Evolutionary conservation across 805 yeast genomes (phyloP).

Genomic region (Lachancea nothofagi): DNA sequence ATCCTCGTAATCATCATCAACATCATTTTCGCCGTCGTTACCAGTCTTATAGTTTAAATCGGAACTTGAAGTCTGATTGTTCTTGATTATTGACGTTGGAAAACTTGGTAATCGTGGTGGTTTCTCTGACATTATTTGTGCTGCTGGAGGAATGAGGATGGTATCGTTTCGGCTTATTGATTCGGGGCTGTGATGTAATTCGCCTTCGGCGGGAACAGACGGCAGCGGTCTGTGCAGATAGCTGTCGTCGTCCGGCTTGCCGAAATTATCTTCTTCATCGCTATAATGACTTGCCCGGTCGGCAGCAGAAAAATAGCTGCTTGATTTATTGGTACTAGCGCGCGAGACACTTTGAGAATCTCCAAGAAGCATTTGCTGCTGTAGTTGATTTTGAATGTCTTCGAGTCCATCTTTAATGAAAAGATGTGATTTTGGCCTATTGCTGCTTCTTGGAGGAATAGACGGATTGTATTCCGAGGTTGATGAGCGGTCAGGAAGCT

Average conservation of each 20-base stretch:
- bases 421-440: constrained; percentile 29
- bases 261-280: constrained; percentile 7
- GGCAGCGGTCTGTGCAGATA: constrained; percentile 25
- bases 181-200: constrained; percentile 2
- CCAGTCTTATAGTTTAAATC: neutral
- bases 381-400: constrained; percentile 18
- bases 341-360: constrained; percentile 6
- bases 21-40: neutral
- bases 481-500: constrained; percentile 22
- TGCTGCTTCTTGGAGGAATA: constrained; percentile 31
- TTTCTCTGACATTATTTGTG: neutral
- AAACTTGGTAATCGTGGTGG: constrained; percentile 10
- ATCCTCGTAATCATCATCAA: constrained; percentile 22
- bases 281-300: constrained; percentile 11
- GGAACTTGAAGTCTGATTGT: neutral
- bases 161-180: constrained; percentile 5
- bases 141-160: neutral
- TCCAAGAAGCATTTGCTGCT: constrained; percentile 14
- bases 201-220: constrained; percentile 14
- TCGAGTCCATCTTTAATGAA: constrained; percentile 23
- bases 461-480: constrained; percentile 25
- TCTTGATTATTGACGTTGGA: constrained; percentile 1
- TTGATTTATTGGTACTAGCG: constrained; percentile 15
- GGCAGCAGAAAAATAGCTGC: constrained; percentile 26
- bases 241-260: constrained; percentile 13